phyloP scores from a whole-genome alignment of 768 basidiomycete species.

The Astraeus odoratus region DNA sequence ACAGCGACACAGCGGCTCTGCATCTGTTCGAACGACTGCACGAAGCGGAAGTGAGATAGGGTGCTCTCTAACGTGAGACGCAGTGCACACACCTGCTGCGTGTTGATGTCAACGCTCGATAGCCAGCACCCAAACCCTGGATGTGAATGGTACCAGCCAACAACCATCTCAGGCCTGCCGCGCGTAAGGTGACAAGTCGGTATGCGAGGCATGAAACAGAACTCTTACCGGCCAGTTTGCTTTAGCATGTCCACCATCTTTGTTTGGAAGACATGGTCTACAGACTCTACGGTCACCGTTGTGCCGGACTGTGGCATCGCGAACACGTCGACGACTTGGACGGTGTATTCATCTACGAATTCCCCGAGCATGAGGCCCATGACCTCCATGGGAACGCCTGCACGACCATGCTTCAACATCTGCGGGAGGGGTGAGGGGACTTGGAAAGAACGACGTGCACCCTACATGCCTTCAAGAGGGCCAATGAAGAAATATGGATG shows the following conservation, averaged over 20 bases:
- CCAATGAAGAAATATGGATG: conserved; percentile 95
- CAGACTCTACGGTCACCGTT: conserved; percentile 94
- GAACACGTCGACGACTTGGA: conserved; percentile 94
- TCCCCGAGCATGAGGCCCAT: conserved; percentile 98
- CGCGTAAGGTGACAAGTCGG: not conserved
- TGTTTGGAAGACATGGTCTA: conserved; percentile 97
- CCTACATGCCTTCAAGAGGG: conserved; percentile 82
- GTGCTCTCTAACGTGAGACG: not conserved
- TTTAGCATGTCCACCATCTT: conserved; percentile 99
- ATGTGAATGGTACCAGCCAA: conserved; percentile 99
- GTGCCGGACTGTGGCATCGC: conserved; percentile 99
- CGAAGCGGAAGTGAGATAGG: conserved; percentile 11
- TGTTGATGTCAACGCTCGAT: conserved; percentile 97
- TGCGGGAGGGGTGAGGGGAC: conserved; percentile 27
- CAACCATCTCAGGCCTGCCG: conserved; percentile 88
- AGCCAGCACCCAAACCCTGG: conserved; percentile 99
- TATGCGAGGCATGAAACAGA: conserved; percentile 3
- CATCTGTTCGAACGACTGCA: conserved; percentile 91
- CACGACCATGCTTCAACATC: conserved; percentile 99
- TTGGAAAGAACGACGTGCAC: not conserved
- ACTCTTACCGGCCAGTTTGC: conserved; percentile 92
- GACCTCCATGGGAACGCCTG: conserved; percentile 99
- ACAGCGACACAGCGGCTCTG: conserved; percentile 93
- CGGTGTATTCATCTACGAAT: conserved; percentile 96
- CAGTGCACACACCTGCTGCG: conserved; percentile 70